These are phyloP conservation scores for Zygosaccharomyces bailii DNA, from an alignment of 805 yeast species.

Conservation along the genomic window DNA sequence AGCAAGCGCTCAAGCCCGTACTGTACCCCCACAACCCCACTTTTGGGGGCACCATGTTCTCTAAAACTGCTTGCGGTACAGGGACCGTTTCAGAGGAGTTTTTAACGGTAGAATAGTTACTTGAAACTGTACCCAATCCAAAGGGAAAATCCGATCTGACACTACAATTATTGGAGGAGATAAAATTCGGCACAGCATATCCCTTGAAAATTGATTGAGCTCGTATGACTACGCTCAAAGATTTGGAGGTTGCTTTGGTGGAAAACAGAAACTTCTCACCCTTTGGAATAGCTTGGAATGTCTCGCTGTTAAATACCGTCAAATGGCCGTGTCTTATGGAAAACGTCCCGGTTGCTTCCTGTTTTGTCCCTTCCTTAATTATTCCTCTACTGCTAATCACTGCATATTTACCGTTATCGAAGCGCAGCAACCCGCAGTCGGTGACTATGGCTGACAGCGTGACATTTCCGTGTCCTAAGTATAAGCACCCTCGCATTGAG, in stretches of 20 bases:
- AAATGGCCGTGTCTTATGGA: constrained; percentile 40
- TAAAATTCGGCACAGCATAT: constrained; percentile 10
- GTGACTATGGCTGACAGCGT: constrained; percentile 29
- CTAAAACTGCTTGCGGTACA: not conserved
- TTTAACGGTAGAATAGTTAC: not conserved
- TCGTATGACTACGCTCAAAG: constrained; percentile 22
- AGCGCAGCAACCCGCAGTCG: constrained; percentile 35
- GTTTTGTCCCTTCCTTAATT: constrained; percentile 21
- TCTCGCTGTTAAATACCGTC: constrained; percentile 33
- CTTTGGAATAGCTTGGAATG: constrained; percentile 42
- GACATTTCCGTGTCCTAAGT: constrained; percentile 16
- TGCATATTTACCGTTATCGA: constrained; percentile 33
- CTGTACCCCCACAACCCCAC: not conserved
- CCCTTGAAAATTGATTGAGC: constrained; percentile 15
- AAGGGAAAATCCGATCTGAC: not conserved
- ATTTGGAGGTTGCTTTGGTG: constrained; percentile 26
- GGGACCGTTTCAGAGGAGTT: not conserved
- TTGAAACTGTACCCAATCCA: not conserved
- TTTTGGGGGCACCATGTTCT: not conserved
- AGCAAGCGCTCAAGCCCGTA: not conserved
- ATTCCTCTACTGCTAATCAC: constrained; percentile 26
- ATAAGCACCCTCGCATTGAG: constrained; percentile 24
- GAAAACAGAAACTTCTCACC: constrained; percentile 26
- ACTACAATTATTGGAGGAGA: not conserved
- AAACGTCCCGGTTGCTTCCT: constrained; percentile 38